These are phyloP conservation scores for Xylaria intraflava DNA, from an alignment of 495 filamentous ascomycete genomes.

Conservation along the genomic window DNA sequence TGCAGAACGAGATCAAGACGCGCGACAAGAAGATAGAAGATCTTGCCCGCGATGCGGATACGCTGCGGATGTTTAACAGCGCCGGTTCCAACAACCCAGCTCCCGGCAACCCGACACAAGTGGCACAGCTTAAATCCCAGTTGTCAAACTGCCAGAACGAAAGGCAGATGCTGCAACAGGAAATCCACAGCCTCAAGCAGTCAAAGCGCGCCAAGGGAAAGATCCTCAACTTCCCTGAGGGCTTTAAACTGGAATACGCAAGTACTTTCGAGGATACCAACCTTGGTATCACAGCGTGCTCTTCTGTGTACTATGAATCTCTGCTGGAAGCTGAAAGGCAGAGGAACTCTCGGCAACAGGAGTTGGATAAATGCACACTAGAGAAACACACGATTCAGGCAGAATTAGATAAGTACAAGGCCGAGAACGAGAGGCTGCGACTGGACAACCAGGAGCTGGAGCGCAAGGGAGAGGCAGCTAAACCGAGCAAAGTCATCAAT, in stretches of 20 bases:
- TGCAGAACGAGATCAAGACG: background rate
- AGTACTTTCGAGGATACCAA: slow-evolving; percentile 5
- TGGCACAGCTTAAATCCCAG: background rate
- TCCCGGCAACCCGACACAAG: background rate
- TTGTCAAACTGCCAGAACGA: background rate
- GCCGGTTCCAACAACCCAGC: background rate
- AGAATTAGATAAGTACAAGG: background rate
- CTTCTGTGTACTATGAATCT: background rate
- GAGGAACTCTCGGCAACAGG: background rate
- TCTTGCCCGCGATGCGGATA: slow-evolving; percentile 5
- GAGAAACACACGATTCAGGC: background rate
- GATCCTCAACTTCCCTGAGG: slow-evolving; percentile 6
- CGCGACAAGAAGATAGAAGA: background rate
- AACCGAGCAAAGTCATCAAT: background rate
- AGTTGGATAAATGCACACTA: background rate
- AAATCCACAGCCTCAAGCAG: slow-evolving; percentile 1
- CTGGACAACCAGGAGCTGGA: slow-evolving; percentile 1
- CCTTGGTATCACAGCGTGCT: background rate
- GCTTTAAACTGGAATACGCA: slow-evolving; percentile 2
- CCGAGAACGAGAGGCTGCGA: background rate
- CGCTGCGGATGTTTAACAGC: background rate
- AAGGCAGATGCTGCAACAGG: slow-evolving; percentile 3
- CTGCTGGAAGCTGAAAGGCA: slow-evolving; percentile 9
- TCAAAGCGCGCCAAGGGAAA: background rate
- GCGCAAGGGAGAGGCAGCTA: background rate